Percentiles rank a stretch among this genome's conserved stretches.
phyloP scores from a whole-genome alignment of 2,329 filamentous ascomycete species.

The Aspergillus neoniger region DNA sequence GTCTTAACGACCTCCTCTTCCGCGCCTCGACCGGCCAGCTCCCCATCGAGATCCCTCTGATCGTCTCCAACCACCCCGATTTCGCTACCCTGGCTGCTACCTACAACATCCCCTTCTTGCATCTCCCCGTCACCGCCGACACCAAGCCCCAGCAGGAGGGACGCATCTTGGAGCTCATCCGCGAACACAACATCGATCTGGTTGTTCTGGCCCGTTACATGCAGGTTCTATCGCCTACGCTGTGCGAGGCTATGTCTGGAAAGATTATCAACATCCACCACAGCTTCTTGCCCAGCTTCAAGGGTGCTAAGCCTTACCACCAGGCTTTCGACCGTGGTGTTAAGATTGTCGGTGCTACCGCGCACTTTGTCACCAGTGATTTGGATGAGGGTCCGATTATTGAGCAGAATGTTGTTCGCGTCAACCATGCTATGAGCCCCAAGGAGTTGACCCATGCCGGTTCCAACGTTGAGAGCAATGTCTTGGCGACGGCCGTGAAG shows the following conservation, averaged over 20 bases:
- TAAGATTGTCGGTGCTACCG: slow-evolving; percentile 84
- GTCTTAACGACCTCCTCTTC: slow-evolving; percentile 81
- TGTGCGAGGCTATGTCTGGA: slow-evolving; percentile 78
- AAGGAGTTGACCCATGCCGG: slow-evolving; percentile 78
- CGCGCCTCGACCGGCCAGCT: slow-evolving; percentile 73
- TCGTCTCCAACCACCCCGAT: slow-evolving; percentile 81
- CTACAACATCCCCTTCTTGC: slow-evolving; percentile 77
- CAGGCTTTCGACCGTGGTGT: slow-evolving; percentile 84
- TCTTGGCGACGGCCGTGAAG: slow-evolving; percentile 77
- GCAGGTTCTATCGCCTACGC: slow-evolving; percentile 75
- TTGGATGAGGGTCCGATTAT: slow-evolving; percentile 86
- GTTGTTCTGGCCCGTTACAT: slow-evolving; percentile 83
- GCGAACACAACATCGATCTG: slow-evolving; percentile 70
- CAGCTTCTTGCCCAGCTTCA: slow-evolving; percentile 82
- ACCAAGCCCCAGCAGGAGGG: slow-evolving; percentile 75
- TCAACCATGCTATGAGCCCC: slow-evolving; percentile 74
- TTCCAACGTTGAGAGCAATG: slow-evolving; percentile 81
- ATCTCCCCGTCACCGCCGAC: slow-evolving; percentile 76
- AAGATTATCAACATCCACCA: slow-evolving; percentile 93
- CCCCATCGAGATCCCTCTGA: slow-evolving; percentile 71
- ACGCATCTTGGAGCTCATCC: slow-evolving; percentile 69
- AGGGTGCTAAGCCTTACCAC: slow-evolving; percentile 85
- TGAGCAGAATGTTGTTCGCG: slow-evolving; percentile 76
- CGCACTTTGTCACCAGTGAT: slow-evolving; percentile 83
- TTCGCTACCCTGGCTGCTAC: slow-evolving; percentile 67